Evolutionary conservation across 768 basidiomycete genomes (phyloP), one percentile per base, ranked within the genome.

Genomic region (Gyrodon lividus): DNA sequence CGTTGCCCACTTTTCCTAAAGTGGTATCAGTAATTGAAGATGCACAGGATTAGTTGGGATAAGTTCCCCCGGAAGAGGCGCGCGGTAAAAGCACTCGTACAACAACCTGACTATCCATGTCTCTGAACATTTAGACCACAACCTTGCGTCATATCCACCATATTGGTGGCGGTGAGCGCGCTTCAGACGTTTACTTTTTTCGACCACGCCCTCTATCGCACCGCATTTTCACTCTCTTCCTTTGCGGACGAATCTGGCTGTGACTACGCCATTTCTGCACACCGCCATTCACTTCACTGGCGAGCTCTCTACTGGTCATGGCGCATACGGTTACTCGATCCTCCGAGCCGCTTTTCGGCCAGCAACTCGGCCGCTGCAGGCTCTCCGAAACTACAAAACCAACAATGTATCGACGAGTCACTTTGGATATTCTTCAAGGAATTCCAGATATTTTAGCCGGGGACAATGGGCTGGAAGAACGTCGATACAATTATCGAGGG

Each of bases 401-500:
- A 56, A 70, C 56, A 56, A 65, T 69, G 67, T 50, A 24, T 51
- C 54, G 58, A 50, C 33, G 35, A 40, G 40, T 40, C 46, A 50
- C 23, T 31, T 51, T 46, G 48, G 63, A 59, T 53, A 63, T 61
- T 64, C 58, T 48, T 58, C 49, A 63, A 61, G 62, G 57, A 56
- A 61, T 71, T 66, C 60, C 54, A 61, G 62, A 58, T 30, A 58
- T 43, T 46, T 59, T 59, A 56, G 37, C 31, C 48, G 54, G 51
- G 51, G 16, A 60, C 34, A 19, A 74, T 70, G 71, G 69, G 61
- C 66, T 85, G 83, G 83, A 84, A 74, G 67, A 84, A 86, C 72
- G 76, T 87, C 70, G 78, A 84, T 66, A 70, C 82, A 40, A 73
- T 88, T 70, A 81, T 87, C 64, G 77, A 80, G 44, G 76, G 76